Base-by-base conservation (phyloP, 106 monocot species). In the Acorus gramineus region DNA sequence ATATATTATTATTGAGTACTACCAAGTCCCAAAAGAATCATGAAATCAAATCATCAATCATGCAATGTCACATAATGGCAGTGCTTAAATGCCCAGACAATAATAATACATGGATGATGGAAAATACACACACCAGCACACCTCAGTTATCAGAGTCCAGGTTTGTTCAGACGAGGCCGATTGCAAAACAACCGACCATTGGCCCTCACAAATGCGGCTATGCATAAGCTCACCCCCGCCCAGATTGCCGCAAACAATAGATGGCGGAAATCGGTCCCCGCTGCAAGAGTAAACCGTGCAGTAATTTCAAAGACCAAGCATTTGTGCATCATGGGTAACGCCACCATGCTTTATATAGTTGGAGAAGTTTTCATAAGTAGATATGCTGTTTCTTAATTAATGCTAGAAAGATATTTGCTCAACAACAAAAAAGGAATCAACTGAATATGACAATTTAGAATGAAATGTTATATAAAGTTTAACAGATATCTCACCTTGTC, bases 141-240 rank as follows among this genome's bases (percentile, higher is more conserved):
- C 28, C 28, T 28, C 28, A 28, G 28, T 28, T 28, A 28, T 28
- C 28, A 28, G 28, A 28, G 28, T 28, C 28, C 28, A 28, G 28
- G 28, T 28, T 28, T 28, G 28, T 28, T 28, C 28, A 96, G 81
- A 54, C 87, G 82, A 60, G 95, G 95, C 5, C 77, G 66, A 53
- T 87, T 84, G 46, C 87, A 90, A 59, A 96, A 96, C 57, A 71
- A 64, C 11, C 80, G 73, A 2, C 95, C 95, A 57, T 90, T 75
- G 48, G 80, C 76, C 77, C 63, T 87, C 54, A 90, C 87, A 74
- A 87, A 82, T 14, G 71, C 69, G 52, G 85, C 70, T 62, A 85
- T 67, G 10, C 70, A 78, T 56, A 86, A 49, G 55, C 84, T 85
- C 3, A 90, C 65, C 51, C 87, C 69, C 4, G 76, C 76, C 87